Percentiles rank a stretch among this genome's conserved stretches.
These are phyloP conservation scores for Seiridium unicorne DNA, from an alignment of 2,329 filamentous ascomycete species.

Conservation along the genomic window DNA sequence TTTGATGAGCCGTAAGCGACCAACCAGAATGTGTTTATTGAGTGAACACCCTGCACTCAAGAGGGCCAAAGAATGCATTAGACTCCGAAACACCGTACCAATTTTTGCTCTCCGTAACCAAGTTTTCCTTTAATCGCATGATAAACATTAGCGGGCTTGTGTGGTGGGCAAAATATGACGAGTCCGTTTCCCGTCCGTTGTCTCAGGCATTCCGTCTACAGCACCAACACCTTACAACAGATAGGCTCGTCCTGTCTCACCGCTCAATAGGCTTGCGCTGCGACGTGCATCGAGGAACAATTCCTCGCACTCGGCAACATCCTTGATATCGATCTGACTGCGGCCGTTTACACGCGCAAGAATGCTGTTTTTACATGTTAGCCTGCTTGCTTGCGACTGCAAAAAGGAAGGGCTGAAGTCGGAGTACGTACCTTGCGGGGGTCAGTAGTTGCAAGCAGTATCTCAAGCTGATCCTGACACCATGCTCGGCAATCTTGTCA, in stretches of 20 bases:
- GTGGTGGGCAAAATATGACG: conserved; percentile 22
- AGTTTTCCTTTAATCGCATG: conserved; percentile 9
- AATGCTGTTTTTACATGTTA: conserved; percentile 55
- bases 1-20: conserved; percentile 16
- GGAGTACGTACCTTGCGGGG: conserved; percentile 64
- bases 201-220: conserved; percentile 14
- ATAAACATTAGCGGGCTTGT: conserved; percentile 13
- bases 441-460: conserved; percentile 93
- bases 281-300: conserved; percentile 80
- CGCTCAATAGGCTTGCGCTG: conserved; percentile 67
- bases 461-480: conserved; percentile 83
- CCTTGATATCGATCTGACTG: conserved; percentile 72
- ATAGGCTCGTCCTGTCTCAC: conserved; percentile 64
- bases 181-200: conserved; percentile 14
- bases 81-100: conserved; percentile 22
- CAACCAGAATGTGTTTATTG: conserved; percentile 14
- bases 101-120: conserved; percentile 2
- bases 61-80: conserved; percentile 3
- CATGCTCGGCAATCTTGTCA: conserved; percentile 82
- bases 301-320: conserved; percentile 79
- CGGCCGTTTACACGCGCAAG: conserved; percentile 81
- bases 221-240: conserved; percentile 48
- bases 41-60: conserved; percentile 10
- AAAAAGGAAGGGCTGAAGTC: conserved; percentile 11
- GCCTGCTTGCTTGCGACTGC: conserved; percentile 2